These are phyloP conservation scores for Paramecium sonneborni DNA, from an alignment of 73 alveolate genomes.

Conservation along the genomic window DNA sequence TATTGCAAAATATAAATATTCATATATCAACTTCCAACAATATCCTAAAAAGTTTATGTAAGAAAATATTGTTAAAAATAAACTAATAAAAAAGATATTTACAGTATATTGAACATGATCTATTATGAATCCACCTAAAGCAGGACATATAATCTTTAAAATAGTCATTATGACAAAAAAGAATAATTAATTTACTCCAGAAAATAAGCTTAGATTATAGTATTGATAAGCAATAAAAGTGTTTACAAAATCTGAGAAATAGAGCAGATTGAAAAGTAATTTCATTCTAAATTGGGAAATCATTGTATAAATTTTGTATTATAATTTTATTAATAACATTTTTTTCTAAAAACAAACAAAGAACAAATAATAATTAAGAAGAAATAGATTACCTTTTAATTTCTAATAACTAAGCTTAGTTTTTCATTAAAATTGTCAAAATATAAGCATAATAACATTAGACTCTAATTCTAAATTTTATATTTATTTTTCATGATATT, in stretches of 20 bases:
- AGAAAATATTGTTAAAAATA: background rate
- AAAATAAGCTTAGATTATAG: background rate
- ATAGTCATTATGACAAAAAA: background rate
- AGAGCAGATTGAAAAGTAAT: background rate
- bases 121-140: slow-evolving; percentile 16
- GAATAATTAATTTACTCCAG: background rate
- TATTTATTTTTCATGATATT: too few relatives aligned
- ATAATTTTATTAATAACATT: background rate
- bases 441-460: too few relatives aligned
- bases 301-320: background rate
- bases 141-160: slow-evolving; percentile 1
- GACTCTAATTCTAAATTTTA: too few relatives aligned
- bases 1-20: slow-evolving; percentile 30
- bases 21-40: background rate
- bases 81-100: background rate
- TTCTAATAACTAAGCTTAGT: too few relatives aligned
- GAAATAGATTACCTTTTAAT: too few relatives aligned
- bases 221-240: background rate
- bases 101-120: slow-evolving; percentile 6
- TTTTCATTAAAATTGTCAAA: too few relatives aligned
- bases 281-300: background rate
- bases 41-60: background rate
- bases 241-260: slow-evolving; percentile 15
- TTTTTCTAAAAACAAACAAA: too few relatives aligned
- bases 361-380: too few relatives aligned